Evolutionary conservation across 2,329 filamentous ascomycete species (phyloP).

Genomic region (Colletotrichum paranaense): DNA sequence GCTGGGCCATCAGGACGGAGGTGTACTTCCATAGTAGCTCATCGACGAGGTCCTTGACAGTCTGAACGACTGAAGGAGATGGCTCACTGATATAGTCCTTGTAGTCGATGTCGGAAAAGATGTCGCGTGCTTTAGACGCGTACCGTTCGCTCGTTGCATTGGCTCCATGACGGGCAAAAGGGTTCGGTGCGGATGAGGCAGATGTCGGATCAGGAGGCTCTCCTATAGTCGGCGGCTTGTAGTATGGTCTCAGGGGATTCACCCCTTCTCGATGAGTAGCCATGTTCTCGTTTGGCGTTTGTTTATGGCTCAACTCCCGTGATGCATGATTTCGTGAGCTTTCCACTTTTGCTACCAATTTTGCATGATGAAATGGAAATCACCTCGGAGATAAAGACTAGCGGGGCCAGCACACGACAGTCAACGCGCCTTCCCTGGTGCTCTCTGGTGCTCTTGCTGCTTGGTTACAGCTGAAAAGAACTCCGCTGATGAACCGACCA

Average conservation of each 20-base stretch:
- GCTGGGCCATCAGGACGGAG: slow-evolving; percentile 88
- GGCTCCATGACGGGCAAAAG: slow-evolving; percentile 52
- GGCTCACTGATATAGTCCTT: slow-evolving; percentile 84
- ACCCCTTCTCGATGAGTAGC: slow-evolving; percentile 57
- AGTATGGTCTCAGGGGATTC: slow-evolving; percentile 78
- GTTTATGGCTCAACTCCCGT: slow-evolving; percentile 25
- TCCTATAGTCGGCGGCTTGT: slow-evolving; percentile 70
- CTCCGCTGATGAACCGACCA: neutral
- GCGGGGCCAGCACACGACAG: slow-evolving; percentile 10
- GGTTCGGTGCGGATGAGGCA: slow-evolving; percentile 53
- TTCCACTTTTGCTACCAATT: slow-evolving; percentile 19
- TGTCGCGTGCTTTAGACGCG: slow-evolving; percentile 79
- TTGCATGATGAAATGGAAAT: slow-evolving; percentile 45
- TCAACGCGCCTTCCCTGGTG: neutral
- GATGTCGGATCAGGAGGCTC: slow-evolving; percentile 53
- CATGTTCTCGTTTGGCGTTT: slow-evolving; percentile 47
- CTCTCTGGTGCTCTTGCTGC: neutral
- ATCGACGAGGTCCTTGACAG: slow-evolving; percentile 81
- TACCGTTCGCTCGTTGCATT: slow-evolving; percentile 56
- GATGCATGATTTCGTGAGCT: slow-evolving; percentile 34
- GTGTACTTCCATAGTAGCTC: slow-evolving; percentile 93
- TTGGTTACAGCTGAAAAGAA: neutral
- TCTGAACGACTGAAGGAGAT: slow-evolving; percentile 80
- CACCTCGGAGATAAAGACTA: slow-evolving; percentile 40
- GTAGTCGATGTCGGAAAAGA: slow-evolving; percentile 92